Evolutionary conservation across 371 early-diverging fungal species (phyloP), one percentile per base, ranked within the genome.

Genomic region (Choanephora cucurbitarum): DNA sequence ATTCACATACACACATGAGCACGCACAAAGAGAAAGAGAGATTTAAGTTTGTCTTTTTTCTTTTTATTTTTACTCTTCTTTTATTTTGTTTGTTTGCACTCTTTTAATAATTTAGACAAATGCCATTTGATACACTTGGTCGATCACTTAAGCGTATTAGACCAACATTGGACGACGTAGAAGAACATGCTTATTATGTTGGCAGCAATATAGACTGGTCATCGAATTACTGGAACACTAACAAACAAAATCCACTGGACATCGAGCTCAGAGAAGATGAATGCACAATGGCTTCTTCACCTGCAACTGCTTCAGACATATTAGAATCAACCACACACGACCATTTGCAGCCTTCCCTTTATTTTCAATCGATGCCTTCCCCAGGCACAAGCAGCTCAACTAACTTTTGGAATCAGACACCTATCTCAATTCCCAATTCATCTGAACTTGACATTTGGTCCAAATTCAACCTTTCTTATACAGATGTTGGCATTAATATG

Each of bases 401-500:
- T 28, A 28, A 28, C n/a, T 55, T 56, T 34, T 61, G 51, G 62
- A 45, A 45, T 6, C 56, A 49, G 10, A 32, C 55, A 13, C 31
- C 51, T 8, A 24, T 55, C 18, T 52, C 44, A 1, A 44, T 56
- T 22, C 56, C 51, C 1, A 42, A 18, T 8, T 39, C 37, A 15
- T 11, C 28, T 15, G 52, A 56, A 9, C 24, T 57, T 13, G 63
- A 63, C 17, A 53, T 58, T 15, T 53, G 57, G 57, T 62, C 70
- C 0, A 66, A 63, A 34, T 60, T 70, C 24, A 58, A 63, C 22
- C 53, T 70, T 5, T 70, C 66, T n/a, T 70, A 66, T 39, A 63
- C 64, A 3, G 70, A 70, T 23, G 44, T 54, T 19, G 70, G 70
- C 6, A 66, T 70, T 22, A 66, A 66, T 32, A 54, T 70, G 64